Percentiles rank a stretch among this genome's conserved stretches.
These are phyloP conservation scores for Bryoerythrophyllum caledonicum DNA, from an alignment of 225 moss, liverwort and hornwort species.

Conservation along the genomic window DNA sequence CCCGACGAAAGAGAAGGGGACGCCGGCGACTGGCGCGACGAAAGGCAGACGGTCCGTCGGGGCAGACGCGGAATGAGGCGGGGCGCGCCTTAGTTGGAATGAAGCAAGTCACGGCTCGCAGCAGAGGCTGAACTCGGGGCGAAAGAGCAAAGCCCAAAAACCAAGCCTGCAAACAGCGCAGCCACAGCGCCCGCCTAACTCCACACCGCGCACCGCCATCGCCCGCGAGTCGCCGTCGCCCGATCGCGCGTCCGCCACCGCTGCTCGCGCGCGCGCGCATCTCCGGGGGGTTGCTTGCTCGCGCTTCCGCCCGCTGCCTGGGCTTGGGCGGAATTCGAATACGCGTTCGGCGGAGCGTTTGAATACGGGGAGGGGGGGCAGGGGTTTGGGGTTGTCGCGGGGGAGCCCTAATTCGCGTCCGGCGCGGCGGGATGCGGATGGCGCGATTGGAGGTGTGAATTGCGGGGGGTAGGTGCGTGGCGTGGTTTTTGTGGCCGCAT, in stretches of 20 bases:
- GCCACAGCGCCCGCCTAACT: not conserved
- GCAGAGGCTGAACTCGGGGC: not conserved
- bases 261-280: not conserved
- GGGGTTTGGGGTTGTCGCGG: slow-evolving; percentile 23
- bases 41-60: not conserved
- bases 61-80: not conserved
- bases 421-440: slow-evolving; percentile 21
- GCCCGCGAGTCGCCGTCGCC: not conserved
- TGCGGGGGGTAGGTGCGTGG: slow-evolving; percentile 1
- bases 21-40: too few species aligned
- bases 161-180: not conserved
- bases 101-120: slow-evolving; percentile 1
- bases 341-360: not conserved
- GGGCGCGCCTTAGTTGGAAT: not conserved
- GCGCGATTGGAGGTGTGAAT: slow-evolving; percentile 20
- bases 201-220: slow-evolving; percentile 3
- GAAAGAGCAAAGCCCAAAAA: too few species aligned
- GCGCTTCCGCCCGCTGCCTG: not conserved
- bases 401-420: slow-evolving; percentile 29
- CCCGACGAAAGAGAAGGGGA: too few species aligned
- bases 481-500: slow-evolving; percentile 17
- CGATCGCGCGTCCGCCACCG: not conserved
- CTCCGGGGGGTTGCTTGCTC: not conserved
- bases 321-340: slow-evolving; percentile 31
- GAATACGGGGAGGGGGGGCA: not conserved